A percentile compares a stretch with the other conserved stretches of the same genome.
Evolutionary conservation across 352 stramenopile genomes (phyloP).

Genomic region (Phytophthora crassamura): DNA sequence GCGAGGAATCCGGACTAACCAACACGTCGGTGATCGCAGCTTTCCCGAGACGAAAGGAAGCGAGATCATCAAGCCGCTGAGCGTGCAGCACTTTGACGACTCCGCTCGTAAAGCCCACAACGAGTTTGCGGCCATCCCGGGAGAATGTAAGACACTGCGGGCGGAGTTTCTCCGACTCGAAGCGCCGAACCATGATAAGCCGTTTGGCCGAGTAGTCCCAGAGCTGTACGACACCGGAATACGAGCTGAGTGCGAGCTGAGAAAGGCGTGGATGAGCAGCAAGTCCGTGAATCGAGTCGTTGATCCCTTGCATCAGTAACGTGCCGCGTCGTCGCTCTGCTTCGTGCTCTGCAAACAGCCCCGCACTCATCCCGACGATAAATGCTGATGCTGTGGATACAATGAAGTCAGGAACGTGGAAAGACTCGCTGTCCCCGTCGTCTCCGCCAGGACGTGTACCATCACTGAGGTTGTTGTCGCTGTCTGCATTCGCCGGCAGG

Average conservation of each 20-base stretch:
- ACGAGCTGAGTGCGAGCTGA: slow-evolving; percentile 82
- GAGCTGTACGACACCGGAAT: slow-evolving; percentile 88
- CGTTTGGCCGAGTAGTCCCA: slow-evolving; percentile 91
- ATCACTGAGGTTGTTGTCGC: slow-evolving; percentile 23
- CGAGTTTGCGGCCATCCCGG: slow-evolving; percentile 75
- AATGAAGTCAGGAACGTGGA: slow-evolving; percentile 91
- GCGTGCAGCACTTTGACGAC: slow-evolving; percentile 87
- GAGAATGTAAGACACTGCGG: slow-evolving; percentile 88
- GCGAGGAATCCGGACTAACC: slow-evolving; percentile 72
- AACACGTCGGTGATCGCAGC: slow-evolving; percentile 78
- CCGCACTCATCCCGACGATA: slow-evolving; percentile 83
- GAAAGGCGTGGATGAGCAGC: slow-evolving; percentile 76
- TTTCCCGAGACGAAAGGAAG: slow-evolving; percentile 73
- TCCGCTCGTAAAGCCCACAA: slow-evolving; percentile 90
- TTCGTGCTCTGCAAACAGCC: slow-evolving; percentile 89
- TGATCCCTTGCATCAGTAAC: slow-evolving; percentile 92
- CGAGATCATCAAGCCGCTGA: slow-evolving; percentile 78
- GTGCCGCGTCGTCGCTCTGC: slow-evolving; percentile 86
- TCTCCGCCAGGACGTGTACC: slow-evolving; percentile 5
- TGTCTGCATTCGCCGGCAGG: slow-evolving; percentile 22
- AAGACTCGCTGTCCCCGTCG: slow-evolving; percentile 53
- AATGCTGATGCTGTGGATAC: slow-evolving; percentile 89
- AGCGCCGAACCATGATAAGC: slow-evolving; percentile 85
- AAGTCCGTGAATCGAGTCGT: slow-evolving; percentile 85
- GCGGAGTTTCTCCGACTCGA: slow-evolving; percentile 62